These are phyloP conservation scores for Exophiala sp. DNA, from an alignment of 2,329 filamentous ascomycete species.

Conservation along the genomic window DNA sequence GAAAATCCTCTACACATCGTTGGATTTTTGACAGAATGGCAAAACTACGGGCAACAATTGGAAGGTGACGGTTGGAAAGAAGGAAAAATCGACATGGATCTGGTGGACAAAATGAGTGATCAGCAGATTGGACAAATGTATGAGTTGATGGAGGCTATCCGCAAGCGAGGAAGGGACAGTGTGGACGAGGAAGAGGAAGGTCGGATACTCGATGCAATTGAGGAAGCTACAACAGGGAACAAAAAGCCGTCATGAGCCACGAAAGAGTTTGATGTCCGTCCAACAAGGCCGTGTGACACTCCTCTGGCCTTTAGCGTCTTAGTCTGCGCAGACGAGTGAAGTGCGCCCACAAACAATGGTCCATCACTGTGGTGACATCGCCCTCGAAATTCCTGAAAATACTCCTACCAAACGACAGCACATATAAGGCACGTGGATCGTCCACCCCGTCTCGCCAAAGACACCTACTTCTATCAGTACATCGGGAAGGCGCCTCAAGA, in stretches of 20 bases:
- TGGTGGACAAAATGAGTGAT: conserved; percentile 93
- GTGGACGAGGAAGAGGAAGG: conserved; percentile 40
- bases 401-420: background rate
- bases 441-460: background rate
- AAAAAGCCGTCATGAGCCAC: conserved; percentile 9
- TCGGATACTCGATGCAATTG: conserved; percentile 31
- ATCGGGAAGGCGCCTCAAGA: background rate
- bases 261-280: no score
- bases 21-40: conserved; percentile 95
- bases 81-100: conserved; percentile 66
- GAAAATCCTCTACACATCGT: conserved; percentile 94
- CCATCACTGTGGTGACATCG: no score
- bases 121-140: conserved; percentile 92
- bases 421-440: background rate
- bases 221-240: conserved; percentile 19
- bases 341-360: background rate
- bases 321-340: background rate
- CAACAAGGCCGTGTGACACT: no score
- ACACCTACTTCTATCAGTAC: background rate
- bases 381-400: background rate
- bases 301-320: no score
- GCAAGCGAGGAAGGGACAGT: conserved; percentile 49
- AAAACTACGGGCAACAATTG: conserved; percentile 86
- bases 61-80: conserved; percentile 84
- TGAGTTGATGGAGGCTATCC: conserved; percentile 84